Base-by-base conservation (phyloP, 257 asterid genomes). In the Penstemon davidsonii region DNA sequence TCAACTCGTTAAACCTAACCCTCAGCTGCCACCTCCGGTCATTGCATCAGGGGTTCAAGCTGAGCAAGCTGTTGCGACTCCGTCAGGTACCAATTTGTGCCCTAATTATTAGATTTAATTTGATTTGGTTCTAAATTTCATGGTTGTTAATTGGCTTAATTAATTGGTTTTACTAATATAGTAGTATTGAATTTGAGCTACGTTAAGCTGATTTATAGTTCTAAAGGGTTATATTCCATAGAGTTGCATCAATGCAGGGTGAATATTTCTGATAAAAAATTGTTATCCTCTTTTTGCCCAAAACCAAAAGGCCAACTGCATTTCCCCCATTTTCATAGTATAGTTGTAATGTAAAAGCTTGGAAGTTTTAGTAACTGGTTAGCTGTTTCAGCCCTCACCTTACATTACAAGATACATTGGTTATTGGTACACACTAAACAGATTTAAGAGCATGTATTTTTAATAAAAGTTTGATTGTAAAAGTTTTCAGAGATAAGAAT, bases 1-100 rank as follows among this genome's bases (percentile, higher is more conserved):
- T 58, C 75, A 63, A 33, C 80, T 49, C 38, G 76, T 68, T 37
- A 70, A 80, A 0, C 84, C 83, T 38, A 66, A 86, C 1, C 78
- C 77, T 53, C 76, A 76, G 65, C 82, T 65, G 53, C 77, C 69
- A 39, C 79, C 80, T 3, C 71, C 81, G 10, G 42, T 62, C n/a
- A 72, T 45, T 62, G 76, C 83, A 2, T 59, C 78, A 0, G 75
- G 66, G 69, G 63, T 71, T 50, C 79, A 63, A 54, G 2, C 73
- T 45, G 78, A 81, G 15, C 43, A 54, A 13, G 19, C 83, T 33
- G 76, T 64, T 57, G 67, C 25, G 37, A 64, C 83, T 11, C 79
- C 87, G 3, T 78, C 84, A 64, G 88, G 91, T 83, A 70, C 54
- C 33, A 0, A 1, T 58, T 76, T 50, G 4, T 60, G 54, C 60